Percentiles rank a stretch among this genome's conserved stretches.
Evolutionary conservation across 805 yeast species (phyloP).

Genomic region (Candida ponderosae): DNA sequence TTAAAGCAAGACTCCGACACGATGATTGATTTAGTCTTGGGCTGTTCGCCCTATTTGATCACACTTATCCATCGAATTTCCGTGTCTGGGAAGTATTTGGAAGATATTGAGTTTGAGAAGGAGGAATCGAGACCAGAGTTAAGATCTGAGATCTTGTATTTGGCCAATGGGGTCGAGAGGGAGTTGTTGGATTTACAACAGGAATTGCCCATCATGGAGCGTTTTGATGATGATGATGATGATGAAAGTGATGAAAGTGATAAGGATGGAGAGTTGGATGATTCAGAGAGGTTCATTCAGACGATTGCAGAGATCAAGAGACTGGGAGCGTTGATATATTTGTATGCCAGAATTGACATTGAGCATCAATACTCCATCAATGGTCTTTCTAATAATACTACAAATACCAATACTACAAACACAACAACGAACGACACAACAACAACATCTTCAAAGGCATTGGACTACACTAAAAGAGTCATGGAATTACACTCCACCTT

Average conservation of each 20-base stretch:
- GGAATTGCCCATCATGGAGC: conserved; percentile 7
- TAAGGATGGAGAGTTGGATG: too few species aligned
- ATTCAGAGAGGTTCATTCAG: conserved; percentile 15
- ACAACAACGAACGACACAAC: conserved; percentile 6
- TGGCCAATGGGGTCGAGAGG: conserved; percentile 20
- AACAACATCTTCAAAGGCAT: conserved; percentile 7
- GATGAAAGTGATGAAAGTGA: too few species aligned
- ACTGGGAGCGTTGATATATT: conserved; percentile 25
- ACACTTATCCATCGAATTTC: conserved; percentile 29
- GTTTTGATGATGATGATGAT: conserved; percentile 7
- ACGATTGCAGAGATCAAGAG: conserved; percentile 31
- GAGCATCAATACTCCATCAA: conserved; percentile 10
- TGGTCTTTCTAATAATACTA: background rate
- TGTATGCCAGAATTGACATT: conserved; percentile 27
- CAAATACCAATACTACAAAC: too few species aligned
- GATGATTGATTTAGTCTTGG: conserved; percentile 29
- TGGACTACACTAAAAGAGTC: conserved; percentile 14
- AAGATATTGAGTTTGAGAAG: conserved; percentile 23
- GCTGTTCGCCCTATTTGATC: conserved; percentile 31
- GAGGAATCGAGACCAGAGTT: conserved; percentile 6
- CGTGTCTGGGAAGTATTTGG: conserved; percentile 27
- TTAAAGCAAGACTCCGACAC: conserved; percentile 26
- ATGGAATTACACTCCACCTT: conserved; percentile 15
- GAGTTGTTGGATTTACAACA: conserved; percentile 20
- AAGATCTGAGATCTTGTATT: conserved; percentile 17